Evolutionary conservation across 2,329 filamentous ascomycete genomes (phyloP).

Genomic region (Aspergillus alliaceus): DNA sequence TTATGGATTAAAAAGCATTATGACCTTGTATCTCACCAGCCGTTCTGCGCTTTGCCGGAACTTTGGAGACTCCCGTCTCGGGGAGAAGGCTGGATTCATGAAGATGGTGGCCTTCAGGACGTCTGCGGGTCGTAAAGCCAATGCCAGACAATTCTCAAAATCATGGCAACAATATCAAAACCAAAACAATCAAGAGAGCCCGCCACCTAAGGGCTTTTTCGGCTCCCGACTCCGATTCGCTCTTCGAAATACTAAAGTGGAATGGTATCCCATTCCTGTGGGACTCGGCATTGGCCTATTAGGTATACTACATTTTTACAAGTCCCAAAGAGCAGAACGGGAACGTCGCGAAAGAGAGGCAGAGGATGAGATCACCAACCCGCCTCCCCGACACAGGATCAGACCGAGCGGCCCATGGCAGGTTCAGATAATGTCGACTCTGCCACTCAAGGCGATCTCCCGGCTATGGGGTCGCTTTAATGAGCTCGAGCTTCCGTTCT

Average conservation of each 20-base stretch:
- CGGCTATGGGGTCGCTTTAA: conserved; percentile 90
- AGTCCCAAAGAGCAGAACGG: conserved; percentile 58
- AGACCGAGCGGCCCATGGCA: conserved; percentile 88
- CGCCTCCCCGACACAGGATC: conserved; percentile 61
- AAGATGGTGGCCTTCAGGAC: conserved; percentile 34
- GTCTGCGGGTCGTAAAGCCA: conserved; percentile 29
- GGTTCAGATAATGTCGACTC: conserved; percentile 88
- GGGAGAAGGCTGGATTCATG: conserved; percentile 28
- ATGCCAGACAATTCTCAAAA: conserved; percentile 39
- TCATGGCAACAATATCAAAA: conserved; percentile 42
- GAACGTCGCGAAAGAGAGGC: conserved; percentile 51
- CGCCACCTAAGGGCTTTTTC: conserved; percentile 52
- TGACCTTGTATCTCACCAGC: conserved; percentile 35
- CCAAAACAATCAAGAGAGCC: conserved; percentile 37
- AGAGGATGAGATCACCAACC: conserved; percentile 33
- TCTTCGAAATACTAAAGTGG: conserved; percentile 64
- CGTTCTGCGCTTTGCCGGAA: conserved; percentile 25
- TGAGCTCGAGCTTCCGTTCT: conserved; percentile 83
- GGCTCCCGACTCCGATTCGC: conserved; percentile 58
- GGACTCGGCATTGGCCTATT: conserved; percentile 82
- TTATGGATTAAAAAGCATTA: conserved; percentile 32
- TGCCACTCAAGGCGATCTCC: conserved; percentile 87
- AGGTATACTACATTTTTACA: conserved; percentile 80
- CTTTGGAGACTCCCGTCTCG: conserved; percentile 19
- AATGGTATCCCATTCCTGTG: conserved; percentile 90